These are phyloP conservation scores for Dactylis glomerata DNA, from an alignment of 176 grass and related monocot species.

Conservation along the genomic window DNA sequence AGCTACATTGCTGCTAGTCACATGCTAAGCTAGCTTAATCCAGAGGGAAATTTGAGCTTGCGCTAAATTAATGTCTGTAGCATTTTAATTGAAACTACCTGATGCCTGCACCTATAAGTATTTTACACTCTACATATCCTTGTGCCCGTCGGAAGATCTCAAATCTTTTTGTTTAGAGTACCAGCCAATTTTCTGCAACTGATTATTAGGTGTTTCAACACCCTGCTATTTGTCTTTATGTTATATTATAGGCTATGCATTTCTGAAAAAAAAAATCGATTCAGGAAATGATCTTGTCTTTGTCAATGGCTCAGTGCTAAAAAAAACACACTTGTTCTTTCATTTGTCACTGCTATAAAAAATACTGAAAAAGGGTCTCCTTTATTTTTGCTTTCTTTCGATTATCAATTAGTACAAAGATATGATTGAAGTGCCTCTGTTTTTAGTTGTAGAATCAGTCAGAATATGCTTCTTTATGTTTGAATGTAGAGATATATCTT, in stretches of 20 bases:
- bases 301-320: neutral
- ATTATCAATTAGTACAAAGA: neutral
- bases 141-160: neutral
- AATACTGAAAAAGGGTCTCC: too few relatives aligned
- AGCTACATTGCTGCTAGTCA: too few relatives aligned
- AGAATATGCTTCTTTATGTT: neutral
- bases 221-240: neutral
- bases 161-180: neutral
- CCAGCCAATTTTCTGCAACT: neutral
- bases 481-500: neutral
- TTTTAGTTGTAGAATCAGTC: neutral
- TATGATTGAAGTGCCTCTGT: neutral
- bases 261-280: neutral
- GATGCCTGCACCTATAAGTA: neutral
- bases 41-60: neutral
- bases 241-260: neutral
- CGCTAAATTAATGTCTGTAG: neutral
- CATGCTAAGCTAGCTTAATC: neutral
- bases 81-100: neutral
- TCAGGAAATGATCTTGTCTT: neutral
- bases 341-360: neutral
- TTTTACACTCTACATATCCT: too few relatives aligned
- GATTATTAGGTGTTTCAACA: neutral
- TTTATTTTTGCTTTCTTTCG: too few relatives aligned
- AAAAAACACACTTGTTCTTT: neutral